phyloP scores from a whole-genome alignment of 129 eudicot species.

The Saposhnikovia divaricata region DNA sequence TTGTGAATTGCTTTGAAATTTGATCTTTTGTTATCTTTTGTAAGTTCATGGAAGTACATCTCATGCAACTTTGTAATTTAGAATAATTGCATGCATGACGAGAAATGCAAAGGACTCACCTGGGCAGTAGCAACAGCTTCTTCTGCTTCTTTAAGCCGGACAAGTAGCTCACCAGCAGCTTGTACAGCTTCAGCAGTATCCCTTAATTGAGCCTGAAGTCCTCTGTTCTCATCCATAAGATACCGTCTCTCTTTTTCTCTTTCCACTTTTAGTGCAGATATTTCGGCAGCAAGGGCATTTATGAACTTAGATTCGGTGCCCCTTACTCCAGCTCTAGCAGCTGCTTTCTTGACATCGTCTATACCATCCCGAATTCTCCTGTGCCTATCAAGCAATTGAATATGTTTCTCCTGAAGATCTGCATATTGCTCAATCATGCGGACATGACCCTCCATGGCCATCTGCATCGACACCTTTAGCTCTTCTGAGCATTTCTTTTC shows the following conservation, averaged over 20 bases:
- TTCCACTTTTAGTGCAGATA: constrained; percentile 70
- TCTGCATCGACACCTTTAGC: constrained; percentile 84
- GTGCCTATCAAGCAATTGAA: constrained; percentile 70
- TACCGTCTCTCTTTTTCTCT: constrained; percentile 72
- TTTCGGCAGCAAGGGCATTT: constrained; percentile 73
- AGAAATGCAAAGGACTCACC: constrained; percentile 38
- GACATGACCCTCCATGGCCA: constrained; percentile 96
- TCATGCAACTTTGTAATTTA: neutral
- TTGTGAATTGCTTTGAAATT: no score
- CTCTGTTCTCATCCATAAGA: constrained; percentile 73
- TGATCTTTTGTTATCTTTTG: no score
- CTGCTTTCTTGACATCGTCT: constrained; percentile 89
- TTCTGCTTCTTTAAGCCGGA: constrained; percentile 91
- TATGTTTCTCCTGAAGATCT: constrained; percentile 85
- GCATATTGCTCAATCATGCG: constrained; percentile 92
- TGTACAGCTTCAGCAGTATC: constrained; percentile 98
- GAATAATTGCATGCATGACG: neutral
- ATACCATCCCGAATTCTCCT: constrained; percentile 66
- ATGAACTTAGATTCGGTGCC: constrained; percentile 80
- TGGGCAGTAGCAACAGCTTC: constrained; percentile 75
- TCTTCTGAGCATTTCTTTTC: constrained; percentile 86
- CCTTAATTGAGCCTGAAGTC: constrained; percentile 76
- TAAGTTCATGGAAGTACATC: no score
- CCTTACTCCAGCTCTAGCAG: constrained; percentile 65
- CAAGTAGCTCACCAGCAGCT: constrained; percentile 95